A percentile compares a stretch with the other conserved stretches of the same genome.
These are phyloP conservation scores for Aspergillus neotritici DNA, from an alignment of 2,329 filamentous ascomycete species.

Conservation along the genomic window DNA sequence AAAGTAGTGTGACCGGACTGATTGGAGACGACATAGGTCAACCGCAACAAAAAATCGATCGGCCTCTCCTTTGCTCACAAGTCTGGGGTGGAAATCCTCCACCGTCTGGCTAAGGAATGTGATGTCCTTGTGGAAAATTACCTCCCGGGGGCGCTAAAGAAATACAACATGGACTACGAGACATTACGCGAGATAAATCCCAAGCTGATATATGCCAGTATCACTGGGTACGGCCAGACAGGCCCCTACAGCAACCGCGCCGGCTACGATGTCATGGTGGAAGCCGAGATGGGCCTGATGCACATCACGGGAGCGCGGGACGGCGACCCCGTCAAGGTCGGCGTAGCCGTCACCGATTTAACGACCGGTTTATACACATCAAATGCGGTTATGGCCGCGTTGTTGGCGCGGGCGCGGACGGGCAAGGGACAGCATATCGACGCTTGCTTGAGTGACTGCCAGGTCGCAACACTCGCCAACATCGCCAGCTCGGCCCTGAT, in stretches of 20 bases:
- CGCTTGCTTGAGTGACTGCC: slow-evolving; percentile 84
- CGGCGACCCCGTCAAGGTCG: slow-evolving; percentile 91
- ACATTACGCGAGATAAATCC: slow-evolving; percentile 78
- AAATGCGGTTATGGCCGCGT: slow-evolving; percentile 90
- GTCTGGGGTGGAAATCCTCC: slow-evolving; percentile 77
- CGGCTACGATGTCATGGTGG: slow-evolving; percentile 99
- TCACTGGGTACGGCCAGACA: slow-evolving; percentile 94
- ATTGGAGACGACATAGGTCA: slow-evolving; percentile 55
- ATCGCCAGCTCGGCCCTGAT: slow-evolving; percentile 89
- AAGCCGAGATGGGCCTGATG: slow-evolving; percentile 97
- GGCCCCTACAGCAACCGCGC: slow-evolving; percentile 82
- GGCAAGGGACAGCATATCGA: slow-evolving; percentile 89
- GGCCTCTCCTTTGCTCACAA: slow-evolving; percentile 85
- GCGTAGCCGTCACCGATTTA: slow-evolving; percentile 91
- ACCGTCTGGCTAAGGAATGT: slow-evolving; percentile 74
- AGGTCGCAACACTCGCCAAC: slow-evolving; percentile 90
- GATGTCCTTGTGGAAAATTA: slow-evolving; percentile 98
- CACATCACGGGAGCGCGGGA: slow-evolving; percentile 90
- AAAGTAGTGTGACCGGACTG: neutral
- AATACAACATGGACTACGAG: slow-evolving; percentile 85
- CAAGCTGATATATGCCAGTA: slow-evolving; percentile 83
- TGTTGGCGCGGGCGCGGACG: slow-evolving; percentile 68
- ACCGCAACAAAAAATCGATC: slow-evolving; percentile 94
- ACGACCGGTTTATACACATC: slow-evolving; percentile 93
- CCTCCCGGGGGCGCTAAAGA: slow-evolving; percentile 79